phyloP scores from a whole-genome alignment of 331 rosid species.

The Quercus lobata region DNA sequence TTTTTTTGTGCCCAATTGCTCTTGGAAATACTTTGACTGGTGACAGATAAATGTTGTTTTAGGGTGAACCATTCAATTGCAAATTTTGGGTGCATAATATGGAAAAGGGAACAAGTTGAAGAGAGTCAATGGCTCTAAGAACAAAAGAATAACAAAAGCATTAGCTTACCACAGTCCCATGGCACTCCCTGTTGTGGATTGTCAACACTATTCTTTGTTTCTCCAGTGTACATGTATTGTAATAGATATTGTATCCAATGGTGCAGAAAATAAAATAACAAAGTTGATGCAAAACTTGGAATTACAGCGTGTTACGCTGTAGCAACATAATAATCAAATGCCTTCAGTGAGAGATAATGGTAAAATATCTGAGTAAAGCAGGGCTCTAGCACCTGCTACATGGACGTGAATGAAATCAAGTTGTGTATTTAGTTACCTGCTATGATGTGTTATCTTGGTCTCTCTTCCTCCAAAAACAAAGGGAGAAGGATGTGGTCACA shows the following conservation, averaged over 20 bases:
- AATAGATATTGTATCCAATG: not conserved
- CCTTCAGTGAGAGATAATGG: not conserved
- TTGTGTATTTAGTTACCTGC: not conserved
- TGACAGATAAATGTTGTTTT: no score
- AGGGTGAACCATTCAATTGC: no score
- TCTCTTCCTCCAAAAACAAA: not conserved
- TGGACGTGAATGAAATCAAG: not conserved
- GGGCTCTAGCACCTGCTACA: not conserved
- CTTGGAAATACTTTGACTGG: no score
- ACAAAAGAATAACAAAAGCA: not conserved
- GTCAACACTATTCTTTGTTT: not conserved
- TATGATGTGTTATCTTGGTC: not conserved
- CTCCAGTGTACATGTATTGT: not conserved
- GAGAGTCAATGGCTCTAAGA: not conserved
- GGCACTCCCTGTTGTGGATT: not conserved
- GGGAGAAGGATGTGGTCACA: not conserved
- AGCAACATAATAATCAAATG: not conserved
- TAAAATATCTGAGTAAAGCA: not conserved
- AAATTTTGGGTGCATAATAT: not conserved
- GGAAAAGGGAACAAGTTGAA: not conserved
- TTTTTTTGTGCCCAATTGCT: no score
- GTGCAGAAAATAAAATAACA: not conserved
- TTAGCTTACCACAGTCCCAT: not conserved
- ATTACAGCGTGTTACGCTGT: not conserved
- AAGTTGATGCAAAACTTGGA: not conserved